Conservation (phyloP, 352 stramenopile species). For the Phytophthora pinifolia region DNA sequence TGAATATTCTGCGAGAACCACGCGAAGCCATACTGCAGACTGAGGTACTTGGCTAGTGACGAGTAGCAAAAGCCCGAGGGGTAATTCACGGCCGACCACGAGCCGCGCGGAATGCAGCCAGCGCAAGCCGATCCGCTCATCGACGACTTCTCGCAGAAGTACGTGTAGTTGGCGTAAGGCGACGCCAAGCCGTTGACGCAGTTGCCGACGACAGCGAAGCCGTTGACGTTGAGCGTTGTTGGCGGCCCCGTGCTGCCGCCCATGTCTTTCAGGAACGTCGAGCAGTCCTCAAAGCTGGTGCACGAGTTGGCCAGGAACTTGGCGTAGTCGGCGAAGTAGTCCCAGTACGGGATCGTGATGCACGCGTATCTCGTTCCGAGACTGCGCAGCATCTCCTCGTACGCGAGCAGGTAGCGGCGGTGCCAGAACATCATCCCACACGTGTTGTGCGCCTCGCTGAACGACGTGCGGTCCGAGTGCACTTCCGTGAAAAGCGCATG, state of each 20-base stretch:
- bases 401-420: slow-evolving; percentile 64
- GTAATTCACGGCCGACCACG: slow-evolving; percentile 42
- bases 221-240: slow-evolving; percentile 21
- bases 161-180: slow-evolving; percentile 30
- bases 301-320: slow-evolving; percentile 38
- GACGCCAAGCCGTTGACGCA: slow-evolving; percentile 30
- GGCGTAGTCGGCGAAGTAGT: slow-evolving; percentile 73
- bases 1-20: slow-evolving; percentile 64
- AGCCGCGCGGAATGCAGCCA: slow-evolving; percentile 53
- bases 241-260: slow-evolving; percentile 44
- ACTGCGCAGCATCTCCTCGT: slow-evolving; percentile 78
- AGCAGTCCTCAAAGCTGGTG: slow-evolving; percentile 52
- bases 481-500: slow-evolving; percentile 64
- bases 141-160: slow-evolving; percentile 59
- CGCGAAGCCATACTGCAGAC: slow-evolving; percentile 41
- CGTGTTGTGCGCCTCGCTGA: slow-evolving; percentile 43
- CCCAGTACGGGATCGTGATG: slow-evolving; percentile 79
- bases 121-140: slow-evolving; percentile 34
- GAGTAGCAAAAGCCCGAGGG: slow-evolving; percentile 65
- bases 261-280: slow-evolving; percentile 61
- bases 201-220: slow-evolving; percentile 25
- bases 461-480: slow-evolving; percentile 39
- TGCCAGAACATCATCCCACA: slow-evolving; percentile 74
- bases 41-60: slow-evolving; percentile 45
- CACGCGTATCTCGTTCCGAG: slow-evolving; percentile 59